phyloP scores from a whole-genome alignment of 257 asterid species.

The Henckelia pumila region DNA sequence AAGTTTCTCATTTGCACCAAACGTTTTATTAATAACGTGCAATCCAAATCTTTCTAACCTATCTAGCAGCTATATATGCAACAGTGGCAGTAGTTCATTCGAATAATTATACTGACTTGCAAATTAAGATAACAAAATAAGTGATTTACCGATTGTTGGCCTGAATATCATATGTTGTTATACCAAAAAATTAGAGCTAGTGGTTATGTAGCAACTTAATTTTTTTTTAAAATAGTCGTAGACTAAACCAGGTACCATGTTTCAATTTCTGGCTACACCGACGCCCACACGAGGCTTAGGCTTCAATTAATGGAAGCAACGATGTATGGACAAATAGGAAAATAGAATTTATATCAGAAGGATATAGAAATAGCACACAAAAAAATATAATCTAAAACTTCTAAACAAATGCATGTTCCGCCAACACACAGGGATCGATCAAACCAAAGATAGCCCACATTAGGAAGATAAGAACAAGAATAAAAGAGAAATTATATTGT shows the following conservation, averaged over 20 bases:
- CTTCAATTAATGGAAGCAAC: background rate
- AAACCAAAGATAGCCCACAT: background rate
- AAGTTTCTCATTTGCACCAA: background rate
- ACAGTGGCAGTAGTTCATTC: background rate
- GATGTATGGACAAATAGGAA: background rate
- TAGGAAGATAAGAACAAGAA: background rate
- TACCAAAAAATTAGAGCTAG: background rate
- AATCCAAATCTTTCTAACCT: background rate
- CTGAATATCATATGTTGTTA: background rate
- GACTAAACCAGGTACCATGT: background rate
- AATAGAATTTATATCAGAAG: background rate
- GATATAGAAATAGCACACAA: background rate
- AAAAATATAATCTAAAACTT: background rate
- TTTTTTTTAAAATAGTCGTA: too few species aligned
- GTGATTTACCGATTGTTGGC: background rate
- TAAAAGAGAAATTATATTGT: background rate
- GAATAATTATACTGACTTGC: background rate
- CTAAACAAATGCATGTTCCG: background rate
- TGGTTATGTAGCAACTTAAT: background rate
- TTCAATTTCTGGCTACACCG: background rate
- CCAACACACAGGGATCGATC: background rate
- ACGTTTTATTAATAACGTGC: background rate
- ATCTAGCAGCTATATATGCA: background rate
- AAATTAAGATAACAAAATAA: background rate
- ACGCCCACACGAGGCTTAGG: background rate